These are phyloP conservation scores for Aquanectria penicillioides DNA, from an alignment of 2,329 filamentous ascomycete species.

Conservation along the genomic window DNA sequence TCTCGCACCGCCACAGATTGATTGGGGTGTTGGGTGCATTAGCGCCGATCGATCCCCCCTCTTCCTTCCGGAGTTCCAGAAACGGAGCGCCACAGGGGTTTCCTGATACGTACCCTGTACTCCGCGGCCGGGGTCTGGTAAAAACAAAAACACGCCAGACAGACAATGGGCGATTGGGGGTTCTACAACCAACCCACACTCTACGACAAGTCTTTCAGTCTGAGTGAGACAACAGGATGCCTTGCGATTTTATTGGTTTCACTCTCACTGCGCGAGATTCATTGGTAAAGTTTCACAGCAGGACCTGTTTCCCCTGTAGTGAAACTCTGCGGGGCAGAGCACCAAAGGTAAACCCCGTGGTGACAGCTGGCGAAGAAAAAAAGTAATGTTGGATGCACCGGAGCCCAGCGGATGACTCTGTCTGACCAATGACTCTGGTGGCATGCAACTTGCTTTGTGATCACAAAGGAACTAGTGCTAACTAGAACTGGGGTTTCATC, in stretches of 20 bases:
- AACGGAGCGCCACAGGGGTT: conserved; percentile 29
- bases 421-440: not conserved
- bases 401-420: too few relatives aligned
- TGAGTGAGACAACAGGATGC: conserved; percentile 9
- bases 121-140: conserved; percentile 20
- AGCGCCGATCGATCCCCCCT: conserved; percentile 46
- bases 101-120: conserved; percentile 19
- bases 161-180: not conserved
- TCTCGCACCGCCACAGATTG: conserved; percentile 49
- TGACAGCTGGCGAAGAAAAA: too few relatives aligned
- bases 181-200: not conserved
- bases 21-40: conserved; percentile 43
- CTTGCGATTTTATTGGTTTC: conserved; percentile 3
- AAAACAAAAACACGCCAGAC: conserved; percentile 12
- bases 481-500: not conserved
- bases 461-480: not conserved
- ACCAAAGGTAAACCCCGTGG: conserved; percentile 6
- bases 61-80: conserved; percentile 39
- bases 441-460: not conserved
- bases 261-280: not conserved
- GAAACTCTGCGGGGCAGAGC: conserved; percentile 12
- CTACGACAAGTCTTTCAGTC: not conserved
- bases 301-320: not conserved
- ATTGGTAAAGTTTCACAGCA: conserved; percentile 11
- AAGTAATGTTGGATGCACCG: too few relatives aligned